phyloP scores from a whole-genome alignment of 768 basidiomycete genomes.

The Cystofilobasidium capitatum region DNA sequence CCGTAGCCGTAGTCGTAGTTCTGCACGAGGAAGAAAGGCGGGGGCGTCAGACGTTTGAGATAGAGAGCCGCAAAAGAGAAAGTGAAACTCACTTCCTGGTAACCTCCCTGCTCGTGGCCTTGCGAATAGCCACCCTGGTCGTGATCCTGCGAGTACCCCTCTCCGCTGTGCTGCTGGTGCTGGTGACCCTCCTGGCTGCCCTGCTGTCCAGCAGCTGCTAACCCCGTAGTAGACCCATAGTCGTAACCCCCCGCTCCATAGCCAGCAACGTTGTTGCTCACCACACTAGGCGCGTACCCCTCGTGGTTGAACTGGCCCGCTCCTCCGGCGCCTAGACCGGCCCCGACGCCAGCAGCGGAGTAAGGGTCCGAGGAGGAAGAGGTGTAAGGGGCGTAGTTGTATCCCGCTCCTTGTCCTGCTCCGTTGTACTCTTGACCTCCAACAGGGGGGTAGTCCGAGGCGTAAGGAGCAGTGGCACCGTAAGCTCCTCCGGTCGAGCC shows the following conservation, averaged over 20 bases:
- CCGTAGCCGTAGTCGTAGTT: constrained; percentile 12
- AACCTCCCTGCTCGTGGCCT: constrained; percentile 7
- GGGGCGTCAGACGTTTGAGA: background rate
- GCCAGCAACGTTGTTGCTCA: constrained; percentile 14
- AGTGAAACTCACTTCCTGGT: constrained; percentile 2
- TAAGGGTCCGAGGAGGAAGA: background rate
- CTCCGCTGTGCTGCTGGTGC: constrained; percentile 7
- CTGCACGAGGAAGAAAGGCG: background rate
- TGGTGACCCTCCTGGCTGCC: constrained; percentile 13
- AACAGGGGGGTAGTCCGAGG: background rate
- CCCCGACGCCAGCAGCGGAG: background rate
- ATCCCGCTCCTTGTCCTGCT: background rate
- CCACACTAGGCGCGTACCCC: background rate
- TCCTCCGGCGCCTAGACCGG: constrained; percentile 1
- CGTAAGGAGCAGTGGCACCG: background rate
- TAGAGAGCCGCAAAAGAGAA: background rate
- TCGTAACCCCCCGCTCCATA: constrained; percentile 3
- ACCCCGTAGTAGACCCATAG: constrained; percentile 4
- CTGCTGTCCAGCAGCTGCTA: background rate
- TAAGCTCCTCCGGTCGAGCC: no score
- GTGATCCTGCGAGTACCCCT: background rate
- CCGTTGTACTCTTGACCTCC: background rate
- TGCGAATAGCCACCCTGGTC: constrained; percentile 3
- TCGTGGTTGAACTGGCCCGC: background rate
- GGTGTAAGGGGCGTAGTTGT: background rate